Evolutionary conservation across 768 basidiomycete species (phyloP).

Genomic region (Phanerodontia chrysosporium): DNA sequence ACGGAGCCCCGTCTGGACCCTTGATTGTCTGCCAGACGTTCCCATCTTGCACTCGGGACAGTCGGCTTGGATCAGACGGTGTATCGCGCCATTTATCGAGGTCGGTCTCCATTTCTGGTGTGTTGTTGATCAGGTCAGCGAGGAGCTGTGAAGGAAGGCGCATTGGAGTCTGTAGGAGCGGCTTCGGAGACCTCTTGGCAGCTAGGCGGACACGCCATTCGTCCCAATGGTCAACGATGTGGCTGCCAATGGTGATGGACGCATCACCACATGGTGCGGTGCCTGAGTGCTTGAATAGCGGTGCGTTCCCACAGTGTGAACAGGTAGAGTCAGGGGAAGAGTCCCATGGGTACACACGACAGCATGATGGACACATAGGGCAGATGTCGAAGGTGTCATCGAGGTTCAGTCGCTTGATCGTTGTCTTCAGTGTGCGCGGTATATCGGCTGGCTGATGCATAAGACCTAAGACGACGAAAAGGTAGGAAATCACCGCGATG

Average conservation of each 20-base stretch:
- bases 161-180: slow-evolving; percentile 2
- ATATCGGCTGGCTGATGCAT: neutral
- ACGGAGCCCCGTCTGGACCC: slow-evolving; percentile 1
- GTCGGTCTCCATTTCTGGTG: neutral
- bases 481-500: neutral
- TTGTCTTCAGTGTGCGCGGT: neutral
- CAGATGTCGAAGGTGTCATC: neutral
- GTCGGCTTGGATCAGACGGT: neutral
- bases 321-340: too few relatives aligned
- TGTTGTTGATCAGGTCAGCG: slow-evolving; percentile 7
- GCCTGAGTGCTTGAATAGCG: too few relatives aligned
- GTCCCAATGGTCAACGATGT: too few relatives aligned
- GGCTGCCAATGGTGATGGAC: too few relatives aligned
- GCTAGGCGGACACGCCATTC: neutral
- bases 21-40: slow-evolving; percentile 3
- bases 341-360: neutral
- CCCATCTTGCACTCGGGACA: slow-evolving; percentile 6
- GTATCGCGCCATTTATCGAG: slow-evolving; percentile 7
- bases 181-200: neutral
- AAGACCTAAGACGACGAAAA: neutral
- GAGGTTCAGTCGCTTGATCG: neutral
- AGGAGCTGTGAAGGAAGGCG: neutral
- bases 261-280: too few relatives aligned
- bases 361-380: slow-evolving; percentile 1
- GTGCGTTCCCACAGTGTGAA: too few relatives aligned